These are phyloP conservation scores for Chaetoceros tenuissimus DNA, from an alignment of 108 stramenopile species.

Conservation along the genomic window DNA sequence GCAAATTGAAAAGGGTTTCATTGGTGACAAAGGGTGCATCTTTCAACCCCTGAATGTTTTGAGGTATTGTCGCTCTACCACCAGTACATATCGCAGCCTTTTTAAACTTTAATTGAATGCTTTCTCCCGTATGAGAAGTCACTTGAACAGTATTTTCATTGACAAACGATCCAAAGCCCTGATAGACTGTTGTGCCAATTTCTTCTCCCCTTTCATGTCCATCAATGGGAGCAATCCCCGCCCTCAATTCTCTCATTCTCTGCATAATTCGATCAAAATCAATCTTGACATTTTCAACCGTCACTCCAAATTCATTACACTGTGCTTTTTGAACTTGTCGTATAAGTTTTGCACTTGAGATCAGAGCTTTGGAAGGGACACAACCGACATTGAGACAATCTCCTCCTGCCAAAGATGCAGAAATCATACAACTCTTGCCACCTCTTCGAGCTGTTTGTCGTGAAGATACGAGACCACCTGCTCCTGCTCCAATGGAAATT, in stretches of 20 bases:
- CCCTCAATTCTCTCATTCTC: constrained; percentile 63
- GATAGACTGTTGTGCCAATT: constrained; percentile 58
- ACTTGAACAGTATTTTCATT: constrained; percentile 44
- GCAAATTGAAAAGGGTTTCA: constrained; percentile 82
- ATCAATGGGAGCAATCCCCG: constrained; percentile 71
- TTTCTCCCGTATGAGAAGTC: constrained; percentile 56
- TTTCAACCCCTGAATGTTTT: constrained; percentile 26
- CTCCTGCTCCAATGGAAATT: constrained; percentile 82
- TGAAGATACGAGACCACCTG: constrained; percentile 72
- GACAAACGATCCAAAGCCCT: constrained; percentile 47
- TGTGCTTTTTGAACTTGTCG: constrained; percentile 30
- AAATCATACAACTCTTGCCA: constrained; percentile 35
- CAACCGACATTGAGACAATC: constrained; percentile 89
- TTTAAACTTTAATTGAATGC: constrained; percentile 37
- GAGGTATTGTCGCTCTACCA: constrained; percentile 50
- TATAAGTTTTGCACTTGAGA: constrained; percentile 56
- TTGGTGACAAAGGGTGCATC: constrained; percentile 57
- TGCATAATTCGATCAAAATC: constrained; percentile 85
- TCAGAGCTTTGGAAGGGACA: constrained; percentile 82
- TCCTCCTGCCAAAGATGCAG: constrained; percentile 72
- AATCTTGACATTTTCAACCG: constrained; percentile 39
- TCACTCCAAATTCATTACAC: constrained; percentile 40
- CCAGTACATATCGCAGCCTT: constrained; percentile 73
- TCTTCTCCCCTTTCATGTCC: constrained; percentile 55
- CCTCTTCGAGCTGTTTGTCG: constrained; percentile 4